Base-by-base conservation (phyloP, 305 asterid species). In the Fraxinus albicans region DNA sequence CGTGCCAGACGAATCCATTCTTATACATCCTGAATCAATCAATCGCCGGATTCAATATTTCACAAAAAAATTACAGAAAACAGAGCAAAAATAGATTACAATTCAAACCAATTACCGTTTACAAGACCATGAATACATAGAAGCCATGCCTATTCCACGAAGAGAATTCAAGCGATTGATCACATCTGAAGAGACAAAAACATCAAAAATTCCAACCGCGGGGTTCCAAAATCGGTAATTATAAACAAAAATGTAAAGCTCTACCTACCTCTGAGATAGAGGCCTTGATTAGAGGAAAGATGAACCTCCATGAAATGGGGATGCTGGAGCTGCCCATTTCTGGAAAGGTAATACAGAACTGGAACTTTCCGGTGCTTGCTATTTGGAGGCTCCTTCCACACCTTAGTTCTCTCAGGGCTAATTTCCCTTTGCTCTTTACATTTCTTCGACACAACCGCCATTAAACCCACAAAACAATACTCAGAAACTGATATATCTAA, bases 1-100 rank as follows among this genome's bases (percentile, higher is more conserved):
- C 99, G 53, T 95, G 95, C 99, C 99, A 95, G 4, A 95, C 98
- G 42, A 86, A 95, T 83, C 99, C 98, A 33, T 90, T 93, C 81
- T 89, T 94, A 70, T 92, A 92, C 84, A 92, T 89, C 91, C 97
- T 94, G 86, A 58, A 78, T 3, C 44, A 38, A 6, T 10, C 65
- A 53, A 53, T 15, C 84, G 33, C 15, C 19, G 36, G 40, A 19
- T n/a, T 58, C 23, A 79, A 77, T n/a, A 47, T 83, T 83, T 77
- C 87, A 21, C 31, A 53, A 53, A 53, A 53, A 60, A 19, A 21
- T 60, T 60, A 19, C 31, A 7, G 31, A 60, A 21, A 19, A 19
- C 29, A 21, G 23, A 60, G 70, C 70, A 6, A 8, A 60, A 60
- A 60, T 21, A 19, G 31, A 21, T 2, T 19, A 60, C 12, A 8